These are phyloP conservation scores for Neurospora sp. DNA, from an alignment of 495 filamentous ascomycete species.

Conservation along the genomic window DNA sequence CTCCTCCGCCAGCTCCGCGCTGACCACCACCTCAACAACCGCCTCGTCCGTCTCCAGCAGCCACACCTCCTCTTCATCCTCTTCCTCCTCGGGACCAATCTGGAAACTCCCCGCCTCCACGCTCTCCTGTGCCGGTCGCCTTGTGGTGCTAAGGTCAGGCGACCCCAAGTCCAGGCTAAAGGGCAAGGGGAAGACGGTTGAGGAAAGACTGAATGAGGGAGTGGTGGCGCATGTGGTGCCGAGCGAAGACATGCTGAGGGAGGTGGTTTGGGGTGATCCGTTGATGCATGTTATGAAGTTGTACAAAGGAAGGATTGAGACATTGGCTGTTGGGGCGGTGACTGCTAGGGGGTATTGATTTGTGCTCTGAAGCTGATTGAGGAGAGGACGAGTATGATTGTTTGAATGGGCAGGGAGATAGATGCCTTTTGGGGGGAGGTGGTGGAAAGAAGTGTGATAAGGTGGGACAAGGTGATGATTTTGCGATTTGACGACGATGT, in stretches of 20 bases:
- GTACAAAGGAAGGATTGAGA: conserved; percentile 58
- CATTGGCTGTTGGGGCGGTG: conserved; percentile 55
- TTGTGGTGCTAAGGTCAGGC: conserved; percentile 51
- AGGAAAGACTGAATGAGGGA: conserved; percentile 34
- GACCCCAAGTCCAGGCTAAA: conserved; percentile 21
- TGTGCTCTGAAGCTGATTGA: too few species aligned
- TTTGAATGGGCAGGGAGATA: too few species aligned
- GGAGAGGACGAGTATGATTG: too few species aligned
- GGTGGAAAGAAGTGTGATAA: too few species aligned
- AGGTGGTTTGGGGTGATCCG: conserved; percentile 68
- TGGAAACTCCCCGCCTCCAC: conserved; percentile 55
- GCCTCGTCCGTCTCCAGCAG: not conserved
- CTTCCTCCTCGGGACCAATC: conserved; percentile 13
- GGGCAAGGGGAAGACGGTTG: conserved; percentile 29
- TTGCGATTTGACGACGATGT: not conserved
- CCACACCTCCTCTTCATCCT: not conserved
- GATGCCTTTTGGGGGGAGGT: too few species aligned
- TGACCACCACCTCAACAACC: not conserved
- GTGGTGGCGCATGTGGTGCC: conserved; percentile 49
- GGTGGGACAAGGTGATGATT: not conserved
- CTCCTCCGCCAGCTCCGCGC: not conserved
- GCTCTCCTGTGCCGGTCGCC: conserved; percentile 55
- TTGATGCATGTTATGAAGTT: conserved; percentile 69
- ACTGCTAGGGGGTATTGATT: conserved; percentile 34
- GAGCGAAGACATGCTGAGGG: conserved; percentile 53